These are phyloP conservation scores for Wickerhamomyces sp. DNA, from an alignment of 1,139 yeast genomes.

Conservation along the genomic window DNA sequence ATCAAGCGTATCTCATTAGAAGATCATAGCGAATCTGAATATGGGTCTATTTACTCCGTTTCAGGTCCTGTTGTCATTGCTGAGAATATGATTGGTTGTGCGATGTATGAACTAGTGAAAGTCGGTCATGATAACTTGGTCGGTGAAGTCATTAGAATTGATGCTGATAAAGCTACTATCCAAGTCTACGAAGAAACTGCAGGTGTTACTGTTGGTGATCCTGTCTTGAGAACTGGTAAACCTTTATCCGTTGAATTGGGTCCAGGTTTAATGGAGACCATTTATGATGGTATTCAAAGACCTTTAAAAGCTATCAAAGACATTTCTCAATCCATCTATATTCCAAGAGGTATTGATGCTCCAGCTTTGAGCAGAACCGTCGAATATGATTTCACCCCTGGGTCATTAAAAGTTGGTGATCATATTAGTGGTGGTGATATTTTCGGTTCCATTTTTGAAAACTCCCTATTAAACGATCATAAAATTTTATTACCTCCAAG, in stretches of 20 bases:
- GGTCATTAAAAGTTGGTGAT: constrained; percentile 79
- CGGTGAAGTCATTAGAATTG: constrained; percentile 97
- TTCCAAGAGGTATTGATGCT: constrained; percentile 97
- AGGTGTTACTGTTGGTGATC: constrained; percentile 98
- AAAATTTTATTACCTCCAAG: constrained; percentile 94
- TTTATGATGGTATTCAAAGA: constrained; percentile 98
- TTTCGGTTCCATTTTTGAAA: constrained; percentile 89
- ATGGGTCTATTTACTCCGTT: constrained; percentile 87
- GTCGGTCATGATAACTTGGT: constrained; percentile 96
- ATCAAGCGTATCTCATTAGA: constrained; percentile 80
- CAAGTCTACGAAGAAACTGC: constrained; percentile 99
- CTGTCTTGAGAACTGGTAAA: constrained; percentile 95
- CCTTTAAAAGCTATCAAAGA: constrained; percentile 92
- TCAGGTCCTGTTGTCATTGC: constrained; percentile 98
- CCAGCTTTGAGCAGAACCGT: constrained; percentile 83
- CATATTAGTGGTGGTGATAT: constrained; percentile 98
- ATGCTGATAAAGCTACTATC: constrained; percentile 93
- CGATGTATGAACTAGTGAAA: constrained; percentile 96
- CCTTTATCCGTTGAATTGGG: constrained; percentile 98
- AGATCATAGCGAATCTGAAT: constrained; percentile 70
- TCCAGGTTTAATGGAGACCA: constrained; percentile 98
- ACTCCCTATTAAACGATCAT: constrained; percentile 87
- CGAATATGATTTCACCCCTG: constrained; percentile 86
- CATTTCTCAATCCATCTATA: constrained; percentile 82
- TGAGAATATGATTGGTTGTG: constrained; percentile 98